These are phyloP conservation scores for Orychophragmus violaceus DNA, from an alignment of 345 rosid genomes.

Conservation along the genomic window DNA sequence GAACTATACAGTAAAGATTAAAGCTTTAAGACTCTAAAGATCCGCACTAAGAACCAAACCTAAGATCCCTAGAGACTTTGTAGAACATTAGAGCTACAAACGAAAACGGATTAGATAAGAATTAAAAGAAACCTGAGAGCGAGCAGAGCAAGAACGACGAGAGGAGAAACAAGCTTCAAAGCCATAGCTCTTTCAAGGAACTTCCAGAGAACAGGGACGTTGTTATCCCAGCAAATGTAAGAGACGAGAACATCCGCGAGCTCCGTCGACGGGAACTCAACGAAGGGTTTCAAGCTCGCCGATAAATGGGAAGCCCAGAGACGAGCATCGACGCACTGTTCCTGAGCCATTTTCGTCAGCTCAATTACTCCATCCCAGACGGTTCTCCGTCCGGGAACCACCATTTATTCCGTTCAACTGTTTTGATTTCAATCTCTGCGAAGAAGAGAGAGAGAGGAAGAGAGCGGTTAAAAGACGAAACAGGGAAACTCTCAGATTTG, in stretches of 20 bases:
- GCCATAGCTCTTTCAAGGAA: constrained; percentile 74
- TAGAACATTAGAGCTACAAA: too few species aligned
- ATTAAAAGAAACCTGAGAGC: constrained; percentile 43
- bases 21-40: not conserved
- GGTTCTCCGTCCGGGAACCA: constrained; percentile 31
- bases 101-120: too few species aligned
- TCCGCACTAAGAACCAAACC: not conserved
- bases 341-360: constrained; percentile 60
- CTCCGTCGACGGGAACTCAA: constrained; percentile 62
- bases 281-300: constrained; percentile 51
- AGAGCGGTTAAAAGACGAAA: constrained; percentile 17
- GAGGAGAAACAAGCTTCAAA: constrained; percentile 63
- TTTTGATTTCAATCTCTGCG: not conserved
- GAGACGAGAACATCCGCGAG: constrained; percentile 63
- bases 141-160: constrained; percentile 76
- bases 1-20: not conserved
- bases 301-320: constrained; percentile 68
- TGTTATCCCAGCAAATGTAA: constrained; percentile 83
- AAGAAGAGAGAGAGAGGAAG: not conserved
- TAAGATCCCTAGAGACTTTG: constrained; percentile 5
- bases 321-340: constrained; percentile 57
- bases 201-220: constrained; percentile 84
- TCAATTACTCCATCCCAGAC: constrained; percentile 63
- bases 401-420: constrained; percentile 23
- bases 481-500: constrained; percentile 18